These are phyloP conservation scores for Pontederia crassipes DNA, from an alignment of 176 grass and related monocot species.

Conservation along the genomic window DNA sequence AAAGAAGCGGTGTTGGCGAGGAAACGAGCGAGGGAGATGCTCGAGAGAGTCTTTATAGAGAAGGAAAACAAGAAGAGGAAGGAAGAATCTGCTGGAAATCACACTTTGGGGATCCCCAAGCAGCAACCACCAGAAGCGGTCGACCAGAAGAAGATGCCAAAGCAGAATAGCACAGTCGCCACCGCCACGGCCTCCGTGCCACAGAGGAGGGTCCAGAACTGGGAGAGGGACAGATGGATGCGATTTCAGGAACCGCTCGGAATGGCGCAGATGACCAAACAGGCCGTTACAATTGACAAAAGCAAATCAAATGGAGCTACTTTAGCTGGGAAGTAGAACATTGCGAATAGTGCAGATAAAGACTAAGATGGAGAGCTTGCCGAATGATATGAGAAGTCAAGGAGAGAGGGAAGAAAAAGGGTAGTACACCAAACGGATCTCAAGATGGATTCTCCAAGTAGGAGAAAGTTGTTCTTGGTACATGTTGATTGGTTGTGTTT, in stretches of 20 bases:
- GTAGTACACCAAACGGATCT: too few species aligned
- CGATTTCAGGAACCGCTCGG: slow-evolving; percentile 12
- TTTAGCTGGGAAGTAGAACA: neutral
- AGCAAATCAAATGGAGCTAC: neutral
- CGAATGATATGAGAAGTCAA: neutral
- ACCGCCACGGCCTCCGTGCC: neutral
- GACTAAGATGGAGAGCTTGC: neutral
- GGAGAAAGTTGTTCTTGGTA: too few species aligned
- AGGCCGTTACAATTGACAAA: neutral
- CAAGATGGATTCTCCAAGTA: too few species aligned
- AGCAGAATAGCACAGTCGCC: slow-evolving; percentile 1
- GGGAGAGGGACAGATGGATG: slow-evolving; percentile 12
- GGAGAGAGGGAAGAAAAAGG: too few species aligned
- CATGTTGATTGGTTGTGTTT: too few species aligned
- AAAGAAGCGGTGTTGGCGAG: slow-evolving; percentile 48
- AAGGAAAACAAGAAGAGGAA: slow-evolving; percentile 7
- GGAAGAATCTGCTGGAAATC: neutral
- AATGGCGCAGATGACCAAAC: neutral
- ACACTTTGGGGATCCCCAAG: neutral
- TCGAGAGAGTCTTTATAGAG: slow-evolving; percentile 29
- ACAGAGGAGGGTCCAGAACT: neutral
- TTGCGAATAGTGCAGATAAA: neutral
- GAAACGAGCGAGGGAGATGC: slow-evolving; percentile 53
- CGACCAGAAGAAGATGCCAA: slow-evolving; percentile 15
- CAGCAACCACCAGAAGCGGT: neutral